phyloP scores from a whole-genome alignment of 2,329 filamentous ascomycete species.

The Rhexocercosporidium sp. region DNA sequence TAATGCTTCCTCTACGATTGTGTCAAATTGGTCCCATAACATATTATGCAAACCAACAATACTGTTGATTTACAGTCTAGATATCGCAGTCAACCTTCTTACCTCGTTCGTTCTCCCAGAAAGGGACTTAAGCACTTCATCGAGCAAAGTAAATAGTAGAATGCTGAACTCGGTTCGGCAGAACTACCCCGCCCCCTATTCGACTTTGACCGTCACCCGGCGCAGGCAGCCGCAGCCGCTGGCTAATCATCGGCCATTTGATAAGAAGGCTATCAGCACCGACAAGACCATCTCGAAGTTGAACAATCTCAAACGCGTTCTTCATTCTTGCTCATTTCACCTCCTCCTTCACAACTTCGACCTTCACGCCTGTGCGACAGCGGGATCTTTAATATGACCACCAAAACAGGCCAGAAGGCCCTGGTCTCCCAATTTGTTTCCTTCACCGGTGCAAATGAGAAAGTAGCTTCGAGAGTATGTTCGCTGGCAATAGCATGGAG shows the following conservation, averaged over 20 bases:
- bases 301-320: not conserved
- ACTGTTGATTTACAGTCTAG: too few species aligned
- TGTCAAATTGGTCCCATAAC: not conserved
- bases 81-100: too few species aligned
- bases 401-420: conserved; percentile 35
- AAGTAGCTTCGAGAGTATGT: conserved; percentile 40
- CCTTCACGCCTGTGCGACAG: conserved; percentile 10
- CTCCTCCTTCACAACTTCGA: conserved; percentile 6
- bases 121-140: not conserved
- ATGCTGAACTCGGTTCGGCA: not conserved
- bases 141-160: not conserved
- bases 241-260: conserved; percentile 10
- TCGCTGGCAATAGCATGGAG: conserved; percentile 6
- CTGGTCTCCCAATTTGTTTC: conserved; percentile 39
- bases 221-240: not conserved
- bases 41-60: not conserved
- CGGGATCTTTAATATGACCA: conserved; percentile 38
- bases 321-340: not conserved
- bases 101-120: too few species aligned
- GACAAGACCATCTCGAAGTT: not conserved
- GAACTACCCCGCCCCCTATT: conserved; percentile 9
- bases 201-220: not conserved
- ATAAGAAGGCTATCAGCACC: conserved; percentile 8
- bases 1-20: too few species aligned
- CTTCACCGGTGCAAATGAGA: conserved; percentile 41